Percentiles rank a stretch among this genome's conserved stretches.
Conservation (phyloP, 345 rosid species). For the Raphanus raphanistrum region DNA sequence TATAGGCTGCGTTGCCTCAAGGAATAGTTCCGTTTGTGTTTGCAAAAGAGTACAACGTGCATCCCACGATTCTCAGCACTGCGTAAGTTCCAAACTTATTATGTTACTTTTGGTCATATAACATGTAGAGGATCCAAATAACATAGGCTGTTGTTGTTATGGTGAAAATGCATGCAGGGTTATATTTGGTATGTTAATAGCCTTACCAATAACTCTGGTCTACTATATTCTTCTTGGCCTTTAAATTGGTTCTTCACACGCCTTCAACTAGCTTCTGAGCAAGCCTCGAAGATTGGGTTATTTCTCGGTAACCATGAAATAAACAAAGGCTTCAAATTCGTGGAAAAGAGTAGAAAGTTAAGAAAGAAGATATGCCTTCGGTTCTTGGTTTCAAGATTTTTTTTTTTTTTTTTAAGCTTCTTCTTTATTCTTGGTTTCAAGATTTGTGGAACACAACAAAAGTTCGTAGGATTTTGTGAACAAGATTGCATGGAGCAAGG, state of each 20-base stretch:
- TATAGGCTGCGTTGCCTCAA: conserved; percentile 84
- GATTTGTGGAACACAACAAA: conserved; percentile 37
- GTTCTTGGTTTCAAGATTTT: conserved; percentile 44
- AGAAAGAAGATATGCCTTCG: conserved; percentile 26
- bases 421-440: conserved; percentile 50
- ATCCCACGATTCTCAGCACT: conserved; percentile 83
- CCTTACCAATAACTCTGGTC: conserved; percentile 85
- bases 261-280: conserved; percentile 22
- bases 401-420: no score
- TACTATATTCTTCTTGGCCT: conserved; percentile 90
- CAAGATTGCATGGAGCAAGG: conserved; percentile 43
- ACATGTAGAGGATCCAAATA: neutral
- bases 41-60: conserved; percentile 87
- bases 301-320: conserved; percentile 20
- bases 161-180: conserved; percentile 59
- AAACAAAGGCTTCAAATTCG: conserved; percentile 25
- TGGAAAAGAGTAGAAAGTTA: conserved; percentile 9
- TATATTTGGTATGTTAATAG: conserved; percentile 95
- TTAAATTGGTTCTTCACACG: conserved; percentile 36
- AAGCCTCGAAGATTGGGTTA: conserved; percentile 31
- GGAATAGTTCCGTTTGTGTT: conserved; percentile 92
- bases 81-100: conserved; percentile 45
- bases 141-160: neutral
- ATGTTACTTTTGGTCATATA: neutral
- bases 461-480: conserved; percentile 33